Evolutionary conservation across 192 early-diverging fungal genomes (phyloP).

Genomic region (Linnemannia elongata): DNA sequence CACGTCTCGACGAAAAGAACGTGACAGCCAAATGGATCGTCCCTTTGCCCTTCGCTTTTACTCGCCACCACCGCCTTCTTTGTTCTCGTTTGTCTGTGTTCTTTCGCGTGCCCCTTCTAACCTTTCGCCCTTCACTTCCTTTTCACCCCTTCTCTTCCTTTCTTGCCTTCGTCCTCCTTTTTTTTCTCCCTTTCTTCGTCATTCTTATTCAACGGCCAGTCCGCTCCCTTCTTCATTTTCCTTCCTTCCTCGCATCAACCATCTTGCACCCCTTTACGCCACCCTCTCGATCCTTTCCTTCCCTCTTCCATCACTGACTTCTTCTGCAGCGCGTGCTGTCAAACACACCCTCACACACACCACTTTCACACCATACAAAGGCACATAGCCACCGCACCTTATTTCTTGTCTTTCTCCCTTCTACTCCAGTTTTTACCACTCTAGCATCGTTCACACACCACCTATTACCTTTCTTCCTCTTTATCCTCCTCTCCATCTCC

Average conservation of each 20-base stretch:
- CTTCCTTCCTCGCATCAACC: not conserved
- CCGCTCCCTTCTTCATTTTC: not conserved
- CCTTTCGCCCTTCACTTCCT: not conserved
- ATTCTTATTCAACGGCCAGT: not conserved
- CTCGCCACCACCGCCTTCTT: not conserved
- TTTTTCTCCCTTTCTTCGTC: not conserved
- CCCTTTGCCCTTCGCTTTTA: not conserved
- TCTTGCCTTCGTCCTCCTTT: conserved; percentile 6
- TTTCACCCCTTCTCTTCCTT: not conserved
- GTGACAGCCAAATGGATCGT: not conserved
- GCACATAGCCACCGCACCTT: conserved; percentile 1
- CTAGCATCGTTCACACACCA: not conserved
- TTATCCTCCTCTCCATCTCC: not conserved
- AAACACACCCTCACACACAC: not conserved
- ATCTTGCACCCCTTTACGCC: not conserved
- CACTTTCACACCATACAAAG: not conserved
- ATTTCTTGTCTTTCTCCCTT: not conserved
- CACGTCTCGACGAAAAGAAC: not conserved
- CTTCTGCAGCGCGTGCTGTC: conserved; percentile 7
- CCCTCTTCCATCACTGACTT: not conserved
- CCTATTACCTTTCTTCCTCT: not conserved
- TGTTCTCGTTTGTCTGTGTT: not conserved
- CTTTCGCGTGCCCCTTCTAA: not conserved
- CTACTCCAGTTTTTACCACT: not conserved
- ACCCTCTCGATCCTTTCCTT: not conserved